Base-by-base conservation (phyloP, 257 asterid genomes). In the Ilex asprella region DNA sequence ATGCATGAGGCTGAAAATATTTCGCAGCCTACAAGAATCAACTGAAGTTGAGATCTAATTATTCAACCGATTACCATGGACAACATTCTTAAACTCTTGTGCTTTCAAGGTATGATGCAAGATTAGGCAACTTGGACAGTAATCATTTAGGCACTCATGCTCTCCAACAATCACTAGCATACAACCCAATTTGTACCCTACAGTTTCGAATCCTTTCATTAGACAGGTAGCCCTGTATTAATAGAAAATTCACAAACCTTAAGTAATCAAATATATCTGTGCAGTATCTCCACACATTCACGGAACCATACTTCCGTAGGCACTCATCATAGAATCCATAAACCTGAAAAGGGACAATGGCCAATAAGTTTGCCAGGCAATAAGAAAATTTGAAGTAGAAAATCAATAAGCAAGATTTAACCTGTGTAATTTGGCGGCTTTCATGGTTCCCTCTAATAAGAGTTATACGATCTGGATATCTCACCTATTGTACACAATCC, bases 321-420 rank as follows among this genome's bases (percentile, higher is more conserved):
- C 99, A 92, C 84, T 92, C 99, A n/a, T 92, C 99, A 67, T 89
- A 92, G 82, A 92, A 92, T 61, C 99, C 97, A 67, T 92, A 92
- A 29, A 92, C 99, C 99, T 92, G 86, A 58, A 70, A 47, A 66
- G 59, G 61, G 65, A 39, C 64, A 3, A 67, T 67, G 58, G 32
- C 52, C 64, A 50, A 21, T 70, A 49, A 65, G 72, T 63, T 29
- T 32, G 32, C 43, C 46, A 57, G 10, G 44, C 56, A 55, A 51
- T 73, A 39, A 60, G 44, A 61, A 68, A 73, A 67, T 15, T n/a
- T 7, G 29, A 49, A 31, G 49, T 55, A 62, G 63, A 31, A 55
- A 16, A 50, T 53, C 13, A 64, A 69, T 61, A 72, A 31, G 30
- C 53, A 69, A 58, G 72, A 44, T 65, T 35, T 67, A 68, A 92